phyloP scores from a whole-genome alignment of 257 asterid genomes.

The Henckelia pumila region DNA sequence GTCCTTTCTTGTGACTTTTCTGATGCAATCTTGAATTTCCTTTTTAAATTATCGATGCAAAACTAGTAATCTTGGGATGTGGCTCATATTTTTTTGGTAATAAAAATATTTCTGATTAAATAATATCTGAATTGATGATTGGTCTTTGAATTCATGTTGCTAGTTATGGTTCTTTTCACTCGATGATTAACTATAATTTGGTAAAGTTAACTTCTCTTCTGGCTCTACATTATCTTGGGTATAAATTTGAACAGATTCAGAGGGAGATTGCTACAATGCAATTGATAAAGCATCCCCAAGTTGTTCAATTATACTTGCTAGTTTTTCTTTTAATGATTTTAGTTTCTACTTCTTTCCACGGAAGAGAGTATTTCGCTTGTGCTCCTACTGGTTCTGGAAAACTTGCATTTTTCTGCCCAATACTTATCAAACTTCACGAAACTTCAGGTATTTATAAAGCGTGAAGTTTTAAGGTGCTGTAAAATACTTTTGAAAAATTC shows the following conservation, averaged over 20 bases:
- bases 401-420: constrained; percentile 81
- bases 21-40: constrained; percentile 3
- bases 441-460: constrained; percentile 52
- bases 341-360: constrained; percentile 43
- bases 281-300: too few species aligned
- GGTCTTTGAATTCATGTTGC: too few species aligned
- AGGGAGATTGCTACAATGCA: too few species aligned
- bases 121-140: neutral
- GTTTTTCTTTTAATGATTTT: too few species aligned
- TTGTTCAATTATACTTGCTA: too few species aligned
- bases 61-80: neutral
- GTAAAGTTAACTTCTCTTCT: too few species aligned
- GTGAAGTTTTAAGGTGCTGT: neutral
- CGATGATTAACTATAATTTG: too few species aligned
- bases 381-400: constrained; percentile 99
- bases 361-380: constrained; percentile 92
- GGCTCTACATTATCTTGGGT: too few species aligned
- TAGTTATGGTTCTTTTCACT: too few species aligned
- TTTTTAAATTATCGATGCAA: neutral
- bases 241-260: too few species aligned
- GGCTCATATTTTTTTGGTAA: neutral
- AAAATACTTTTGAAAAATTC: constrained; percentile 8
- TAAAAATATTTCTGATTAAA: neutral
- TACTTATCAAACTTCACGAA: constrained; percentile 77
- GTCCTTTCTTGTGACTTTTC: constrained; percentile 20